Conservation (phyloP, 2,329 filamentous ascomycete genomes). For the Xylariaceae sp. region DNA sequence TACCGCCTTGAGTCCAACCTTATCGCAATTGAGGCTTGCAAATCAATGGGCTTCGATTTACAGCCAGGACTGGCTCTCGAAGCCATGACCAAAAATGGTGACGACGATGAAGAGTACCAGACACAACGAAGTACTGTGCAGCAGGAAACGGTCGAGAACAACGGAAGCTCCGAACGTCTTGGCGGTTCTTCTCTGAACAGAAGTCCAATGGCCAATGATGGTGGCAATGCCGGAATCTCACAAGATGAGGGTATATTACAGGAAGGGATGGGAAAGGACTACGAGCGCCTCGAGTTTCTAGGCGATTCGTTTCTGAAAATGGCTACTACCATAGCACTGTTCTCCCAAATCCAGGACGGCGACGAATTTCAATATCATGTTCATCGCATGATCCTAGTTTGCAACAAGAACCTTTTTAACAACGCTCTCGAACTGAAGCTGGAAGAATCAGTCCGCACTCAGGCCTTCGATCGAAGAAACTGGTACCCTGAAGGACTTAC, state of each 20-base stretch:
- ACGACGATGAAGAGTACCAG: constrained; percentile 70
- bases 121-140: constrained; percentile 67
- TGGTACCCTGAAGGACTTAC: constrained; percentile 86
- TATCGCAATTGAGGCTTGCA: constrained; percentile 71
- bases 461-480: constrained; percentile 69
- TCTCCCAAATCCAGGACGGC: constrained; percentile 66
- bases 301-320: constrained; percentile 95
- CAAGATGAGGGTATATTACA: constrained; percentile 46
- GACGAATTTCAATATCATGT: constrained; percentile 87
- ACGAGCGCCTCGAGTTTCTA: constrained; percentile 88
- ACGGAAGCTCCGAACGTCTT: constrained; percentile 88
- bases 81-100: constrained; percentile 87
- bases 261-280: constrained; percentile 69
- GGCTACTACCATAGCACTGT: constrained; percentile 85
- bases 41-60: constrained; percentile 58
- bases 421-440: constrained; percentile 62
- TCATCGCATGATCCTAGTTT: constrained; percentile 82
- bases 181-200: constrained; percentile 31
- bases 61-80: constrained; percentile 70
- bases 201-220: constrained; percentile 76
- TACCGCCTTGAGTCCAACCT: constrained; percentile 77
- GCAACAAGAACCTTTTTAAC: constrained; percentile 84
- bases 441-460: constrained; percentile 75
- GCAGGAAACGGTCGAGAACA: constrained; percentile 70
- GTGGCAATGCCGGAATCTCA: constrained; percentile 67